Evolutionary conservation across 2,329 filamentous ascomycete species (phyloP), one percentile per base, ranked within the genome.

Genomic region (Neurospora crassa): DNA sequence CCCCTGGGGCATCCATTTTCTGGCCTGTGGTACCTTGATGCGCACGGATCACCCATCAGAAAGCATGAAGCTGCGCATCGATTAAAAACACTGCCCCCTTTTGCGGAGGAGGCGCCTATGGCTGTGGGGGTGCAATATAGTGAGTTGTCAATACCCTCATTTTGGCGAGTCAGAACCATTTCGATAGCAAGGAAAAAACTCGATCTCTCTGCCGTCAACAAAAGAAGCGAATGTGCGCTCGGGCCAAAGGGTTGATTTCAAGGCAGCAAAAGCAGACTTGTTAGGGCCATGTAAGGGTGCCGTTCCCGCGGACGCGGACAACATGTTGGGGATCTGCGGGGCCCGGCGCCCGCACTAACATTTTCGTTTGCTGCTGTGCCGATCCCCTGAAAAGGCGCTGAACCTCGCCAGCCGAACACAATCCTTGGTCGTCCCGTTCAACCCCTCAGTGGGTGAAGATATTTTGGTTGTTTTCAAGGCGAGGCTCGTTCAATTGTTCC

Each of bases 321-420:
- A 82, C 76, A 77, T 81, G 81, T 82, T 82, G 81, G 81, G 81
- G 81, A 82, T 80, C 77, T 82, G 80, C 81, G 81, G 78, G 77
- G 77, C 76, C 73, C 70, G 67, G 69, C 37, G 63, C 73, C 71
- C 71, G 70, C 69, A 47, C 72, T 72, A 72, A 72, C 47, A 67
- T 47, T 72, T 72, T 42, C 47, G 59, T 69, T 68, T 69, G 68
- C 70, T 72, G 71, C 69, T 69, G 59, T 70, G 71, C 67, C 70
- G 70, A 73, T 72, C 72, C 59, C 41, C 34, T 40, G 43, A 59
- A 63, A 63, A 72, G 47, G 24, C 24, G 47, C 47, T 59, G 47
- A 59, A 59, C 16, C 47, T 24, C 24, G 14, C 24, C 24, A 63
- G 53, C 53, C 3, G 16, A 37, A 16, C 16, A 63, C n/a, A n/a